phyloP scores from a whole-genome alignment of 116 monocot species.

The Posidonia oceanica region DNA sequence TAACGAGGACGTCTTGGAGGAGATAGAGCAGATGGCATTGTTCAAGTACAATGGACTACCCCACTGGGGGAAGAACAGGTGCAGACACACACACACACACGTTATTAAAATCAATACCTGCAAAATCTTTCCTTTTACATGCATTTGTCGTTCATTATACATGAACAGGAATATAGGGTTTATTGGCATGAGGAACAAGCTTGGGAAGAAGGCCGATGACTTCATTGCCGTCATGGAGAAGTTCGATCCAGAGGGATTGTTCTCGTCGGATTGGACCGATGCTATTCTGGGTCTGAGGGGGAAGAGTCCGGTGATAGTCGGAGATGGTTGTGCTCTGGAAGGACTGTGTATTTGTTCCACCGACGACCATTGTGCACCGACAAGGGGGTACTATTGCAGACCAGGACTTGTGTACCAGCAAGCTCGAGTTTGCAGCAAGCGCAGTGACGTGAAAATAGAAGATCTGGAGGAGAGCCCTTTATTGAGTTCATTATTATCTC shows the following conservation, averaged over 20 bases:
- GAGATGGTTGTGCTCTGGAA: conserved; percentile 18
- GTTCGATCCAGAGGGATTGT: conserved; percentile 18
- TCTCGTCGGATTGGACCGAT: conserved; percentile 27
- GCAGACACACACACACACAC: background rate
- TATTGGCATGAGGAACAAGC: conserved; percentile 10
- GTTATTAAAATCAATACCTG: too few relatives aligned
- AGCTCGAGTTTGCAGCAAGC: conserved; percentile 19
- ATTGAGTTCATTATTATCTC: too few relatives aligned
- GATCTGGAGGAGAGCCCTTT: too few relatives aligned
- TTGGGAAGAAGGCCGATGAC: conserved; percentile 8
- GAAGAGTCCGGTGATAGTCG: conserved; percentile 10
- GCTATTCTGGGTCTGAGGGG: conserved; percentile 14
- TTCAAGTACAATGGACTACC: conserved; percentile 24
- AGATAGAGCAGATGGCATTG: conserved; percentile 24
- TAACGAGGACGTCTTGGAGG: conserved; percentile 21
- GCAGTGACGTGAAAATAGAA: background rate
- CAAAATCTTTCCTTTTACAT: too few relatives aligned
- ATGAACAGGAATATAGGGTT: conserved; percentile 19
- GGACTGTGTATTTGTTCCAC: conserved; percentile 22
- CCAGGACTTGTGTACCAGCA: conserved; percentile 14
- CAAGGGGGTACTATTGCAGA: conserved; percentile 13
- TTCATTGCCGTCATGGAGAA: conserved; percentile 18
- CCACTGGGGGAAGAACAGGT: conserved; percentile 21
- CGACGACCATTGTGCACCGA: conserved; percentile 23
- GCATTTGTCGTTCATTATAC: too few relatives aligned